Conservation (phyloP, 495 filamentous ascomycete species). For the Xylaria nigripes region DNA sequence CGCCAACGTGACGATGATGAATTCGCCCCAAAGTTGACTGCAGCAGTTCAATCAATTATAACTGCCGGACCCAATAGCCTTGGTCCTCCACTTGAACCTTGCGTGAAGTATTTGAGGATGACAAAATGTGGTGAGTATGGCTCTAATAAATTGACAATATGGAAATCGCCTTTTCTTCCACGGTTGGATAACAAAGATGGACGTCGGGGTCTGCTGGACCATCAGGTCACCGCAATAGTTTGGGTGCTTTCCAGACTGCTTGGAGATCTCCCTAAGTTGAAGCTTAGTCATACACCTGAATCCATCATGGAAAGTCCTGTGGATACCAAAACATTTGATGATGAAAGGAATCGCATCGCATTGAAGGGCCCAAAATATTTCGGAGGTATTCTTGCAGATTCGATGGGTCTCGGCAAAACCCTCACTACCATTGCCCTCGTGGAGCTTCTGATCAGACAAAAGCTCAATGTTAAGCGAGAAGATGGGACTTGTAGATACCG, state of each 20-base stretch:
- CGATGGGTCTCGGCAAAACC: conserved; percentile 93
- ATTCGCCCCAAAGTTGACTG: conserved; percentile 7
- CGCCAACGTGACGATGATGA: conserved; percentile 5
- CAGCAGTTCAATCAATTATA: conserved; percentile 12
- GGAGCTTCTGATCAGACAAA: conserved; percentile 15
- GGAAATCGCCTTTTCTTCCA: conserved; percentile 18
- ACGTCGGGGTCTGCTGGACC: conserved; percentile 15
- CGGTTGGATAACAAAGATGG: conserved; percentile 10
- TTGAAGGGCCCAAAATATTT: conserved; percentile 19
- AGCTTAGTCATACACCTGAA: background rate
- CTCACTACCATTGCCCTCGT: conserved; percentile 32
- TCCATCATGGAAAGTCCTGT: background rate
- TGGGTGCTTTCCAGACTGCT: conserved; percentile 21
- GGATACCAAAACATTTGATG: background rate
- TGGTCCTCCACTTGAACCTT: conserved; percentile 18
- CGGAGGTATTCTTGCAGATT: conserved; percentile 82
- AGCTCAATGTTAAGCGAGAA: conserved; percentile 4
- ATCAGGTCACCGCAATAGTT: conserved; percentile 20
- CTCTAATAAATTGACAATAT: conserved; percentile 11
- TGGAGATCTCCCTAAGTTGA: conserved; percentile 14
- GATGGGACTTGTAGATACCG: conserved; percentile 7
- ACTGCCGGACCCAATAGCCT: conserved; percentile 12
- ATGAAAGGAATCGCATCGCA: conserved; percentile 7
- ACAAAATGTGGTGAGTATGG: conserved; percentile 20
- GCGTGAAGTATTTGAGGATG: conserved; percentile 16